These are phyloP conservation scores for Fragilaria radians DNA, from an alignment of 108 stramenopile species.

Conservation along the genomic window DNA sequence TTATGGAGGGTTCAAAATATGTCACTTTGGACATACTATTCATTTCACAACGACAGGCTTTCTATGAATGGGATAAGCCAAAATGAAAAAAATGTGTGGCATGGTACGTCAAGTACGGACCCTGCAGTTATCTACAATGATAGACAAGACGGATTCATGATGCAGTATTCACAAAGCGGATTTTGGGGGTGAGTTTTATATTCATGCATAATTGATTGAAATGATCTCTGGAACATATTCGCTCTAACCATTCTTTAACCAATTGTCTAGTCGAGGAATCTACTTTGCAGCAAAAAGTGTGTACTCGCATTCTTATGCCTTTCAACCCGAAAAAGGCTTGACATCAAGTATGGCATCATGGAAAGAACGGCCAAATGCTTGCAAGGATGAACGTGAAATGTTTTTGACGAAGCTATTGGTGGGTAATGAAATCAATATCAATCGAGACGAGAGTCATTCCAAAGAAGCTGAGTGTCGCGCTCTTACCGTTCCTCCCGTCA, in stretches of 20 bases:
- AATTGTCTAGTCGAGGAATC: background rate
- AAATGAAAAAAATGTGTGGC: conserved; percentile 4
- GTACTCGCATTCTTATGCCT: conserved; percentile 1
- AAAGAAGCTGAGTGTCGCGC: background rate
- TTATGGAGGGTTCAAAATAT: conserved; percentile 8
- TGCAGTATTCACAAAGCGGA: conserved; percentile 2
- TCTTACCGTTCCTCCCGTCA: conserved; percentile 1
- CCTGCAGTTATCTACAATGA: conserved; percentile 8
- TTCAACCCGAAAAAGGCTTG: background rate
- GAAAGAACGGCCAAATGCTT: background rate
- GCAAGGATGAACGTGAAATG: background rate
- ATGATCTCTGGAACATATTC: background rate
- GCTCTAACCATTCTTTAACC: conserved; percentile 3
- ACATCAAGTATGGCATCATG: background rate
- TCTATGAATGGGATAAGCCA: background rate
- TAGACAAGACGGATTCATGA: conserved; percentile 11
- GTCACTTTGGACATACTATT: conserved; percentile 5
- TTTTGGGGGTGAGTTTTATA: conserved; percentile 3
- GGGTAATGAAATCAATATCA: background rate
- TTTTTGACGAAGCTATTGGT: conserved; percentile 7
- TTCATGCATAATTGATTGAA: background rate
- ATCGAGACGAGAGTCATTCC: background rate
- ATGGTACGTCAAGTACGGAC: conserved; percentile 4
- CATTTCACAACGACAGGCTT: background rate
- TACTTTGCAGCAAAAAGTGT: conserved; percentile 1